A percentile compares a stretch with the other conserved stretches of the same genome.
Evolutionary conservation across 768 basidiomycete species (phyloP).

Genomic region (Austroboletus festivus): DNA sequence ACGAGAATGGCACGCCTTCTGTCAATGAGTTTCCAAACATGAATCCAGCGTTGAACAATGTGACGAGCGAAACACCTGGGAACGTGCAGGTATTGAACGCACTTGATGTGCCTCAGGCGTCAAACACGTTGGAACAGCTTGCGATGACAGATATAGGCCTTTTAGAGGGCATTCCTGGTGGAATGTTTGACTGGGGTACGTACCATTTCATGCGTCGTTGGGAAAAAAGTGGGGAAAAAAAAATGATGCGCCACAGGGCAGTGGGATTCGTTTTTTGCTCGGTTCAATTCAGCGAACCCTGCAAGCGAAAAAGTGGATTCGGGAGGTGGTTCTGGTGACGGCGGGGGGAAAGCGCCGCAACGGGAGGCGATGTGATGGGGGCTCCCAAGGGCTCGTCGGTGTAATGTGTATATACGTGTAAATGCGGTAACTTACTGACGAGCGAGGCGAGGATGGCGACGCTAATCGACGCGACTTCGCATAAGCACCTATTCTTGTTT

Average conservation of each 20-base stretch:
- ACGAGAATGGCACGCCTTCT: conserved; percentile 21
- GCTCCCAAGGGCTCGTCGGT: no score
- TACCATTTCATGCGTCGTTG: conserved; percentile 24
- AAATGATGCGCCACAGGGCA: conserved; percentile 48
- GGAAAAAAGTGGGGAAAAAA: not conserved
- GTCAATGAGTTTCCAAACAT: conserved; percentile 55
- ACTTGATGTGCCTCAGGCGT: conserved; percentile 58
- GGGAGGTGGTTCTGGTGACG: not conserved
- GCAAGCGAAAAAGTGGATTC: conserved; percentile 5
- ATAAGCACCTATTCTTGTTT: not conserved
- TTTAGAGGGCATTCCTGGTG: conserved; percentile 75
- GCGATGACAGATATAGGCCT: conserved; percentile 66
- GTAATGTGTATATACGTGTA: conserved; percentile 21
- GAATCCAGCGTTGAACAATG: conserved; percentile 72
- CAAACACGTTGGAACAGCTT: conserved; percentile 56
- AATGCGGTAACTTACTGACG: conserved; percentile 7
- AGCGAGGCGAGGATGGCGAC: no score
- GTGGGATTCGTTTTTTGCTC: conserved; percentile 80
- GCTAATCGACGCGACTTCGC: conserved; percentile 10
- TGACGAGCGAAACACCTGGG: conserved; percentile 32
- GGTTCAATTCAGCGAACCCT: conserved; percentile 37
- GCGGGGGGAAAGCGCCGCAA: not conserved
- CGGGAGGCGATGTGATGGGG: not conserved
- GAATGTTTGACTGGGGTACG: conserved; percentile 87
- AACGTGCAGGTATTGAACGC: conserved; percentile 79